Conservation (phyloP, 2,329 filamentous ascomycete genomes). For the Claviceps sp. region DNA sequence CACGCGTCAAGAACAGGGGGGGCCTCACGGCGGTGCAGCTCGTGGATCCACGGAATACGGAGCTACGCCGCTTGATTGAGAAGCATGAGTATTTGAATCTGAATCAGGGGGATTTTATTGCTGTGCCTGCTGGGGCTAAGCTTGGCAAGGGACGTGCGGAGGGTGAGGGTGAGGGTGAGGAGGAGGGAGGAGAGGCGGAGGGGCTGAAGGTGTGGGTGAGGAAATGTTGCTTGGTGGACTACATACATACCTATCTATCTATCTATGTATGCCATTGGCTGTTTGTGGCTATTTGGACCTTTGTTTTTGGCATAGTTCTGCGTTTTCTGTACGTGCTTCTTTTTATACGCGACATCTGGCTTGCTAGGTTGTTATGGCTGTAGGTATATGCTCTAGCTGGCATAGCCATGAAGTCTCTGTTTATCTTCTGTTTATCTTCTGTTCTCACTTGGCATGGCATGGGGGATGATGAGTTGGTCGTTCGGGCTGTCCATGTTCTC, state of each 20-base stretch:
- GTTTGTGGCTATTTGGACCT: not conserved
- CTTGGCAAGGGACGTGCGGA: too few relatives aligned
- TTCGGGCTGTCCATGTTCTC: too few relatives aligned
- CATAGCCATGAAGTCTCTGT: too few relatives aligned
- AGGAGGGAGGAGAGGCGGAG: slow-evolving; percentile 28
- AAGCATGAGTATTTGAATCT: slow-evolving; percentile 55
- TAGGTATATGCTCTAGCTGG: too few relatives aligned
- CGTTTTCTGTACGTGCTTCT: not conserved
- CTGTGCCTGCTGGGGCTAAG: slow-evolving; percentile 10
- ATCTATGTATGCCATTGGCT: not conserved
- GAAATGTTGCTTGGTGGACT: not conserved
- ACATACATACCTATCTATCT: not conserved
- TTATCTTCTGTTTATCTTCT: too few relatives aligned
- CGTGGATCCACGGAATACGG: slow-evolving; percentile 55
- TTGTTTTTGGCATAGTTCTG: not conserved
- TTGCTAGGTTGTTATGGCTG: too few relatives aligned
- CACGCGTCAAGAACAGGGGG: slow-evolving; percentile 52
- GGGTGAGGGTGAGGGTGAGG: slow-evolving; percentile 37
- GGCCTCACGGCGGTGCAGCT: slow-evolving; percentile 59
- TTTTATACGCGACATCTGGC: not conserved
- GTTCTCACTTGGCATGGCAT: too few relatives aligned
- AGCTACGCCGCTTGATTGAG: slow-evolving; percentile 48
- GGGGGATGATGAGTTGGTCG: too few relatives aligned
- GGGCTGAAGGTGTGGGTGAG: slow-evolving; percentile 6
- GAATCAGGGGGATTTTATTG: slow-evolving; percentile 45